Conservation (phyloP, 768 basidiomycete genomes). For the Gloeopeniophorella convolvens region DNA sequence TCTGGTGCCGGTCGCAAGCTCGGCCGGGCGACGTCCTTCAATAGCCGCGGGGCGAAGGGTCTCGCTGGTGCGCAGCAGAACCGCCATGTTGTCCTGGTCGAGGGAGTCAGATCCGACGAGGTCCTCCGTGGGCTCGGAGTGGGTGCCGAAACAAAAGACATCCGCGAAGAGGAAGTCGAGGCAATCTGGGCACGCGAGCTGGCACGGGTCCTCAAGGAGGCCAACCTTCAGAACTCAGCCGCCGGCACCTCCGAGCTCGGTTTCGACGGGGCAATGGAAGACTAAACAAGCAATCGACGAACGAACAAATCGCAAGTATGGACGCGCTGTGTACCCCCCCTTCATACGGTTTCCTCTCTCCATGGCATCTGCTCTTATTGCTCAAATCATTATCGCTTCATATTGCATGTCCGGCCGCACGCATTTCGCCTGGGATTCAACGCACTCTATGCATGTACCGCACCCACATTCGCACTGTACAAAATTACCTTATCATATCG, state of each 20-base stretch:
- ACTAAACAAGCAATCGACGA: conserved; percentile 27
- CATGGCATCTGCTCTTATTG: conserved; percentile 14
- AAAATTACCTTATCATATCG: conserved; percentile 17
- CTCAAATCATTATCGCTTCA: conserved; percentile 19
- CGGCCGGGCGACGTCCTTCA: conserved; percentile 54
- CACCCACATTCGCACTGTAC: conserved; percentile 15
- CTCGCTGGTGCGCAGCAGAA: conserved; percentile 19
- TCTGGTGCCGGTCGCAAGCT: conserved; percentile 37
- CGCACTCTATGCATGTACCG: conserved; percentile 17
- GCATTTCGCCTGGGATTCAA: conserved; percentile 10
- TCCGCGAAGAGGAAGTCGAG: conserved; percentile 44
- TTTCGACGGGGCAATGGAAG: conserved; percentile 42
- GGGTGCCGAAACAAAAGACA: conserved; percentile 29
- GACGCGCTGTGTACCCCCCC: no score
- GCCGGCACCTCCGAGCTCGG: conserved; percentile 15
- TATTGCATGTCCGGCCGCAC: conserved; percentile 4
- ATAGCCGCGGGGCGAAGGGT: conserved; percentile 27
- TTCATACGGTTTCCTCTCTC: background rate
- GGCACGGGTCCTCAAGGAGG: conserved; percentile 38
- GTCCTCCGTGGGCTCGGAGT: conserved; percentile 66
- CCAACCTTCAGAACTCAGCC: conserved; percentile 26
- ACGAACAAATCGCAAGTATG: no score
- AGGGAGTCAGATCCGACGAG: conserved; percentile 63
- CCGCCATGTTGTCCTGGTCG: conserved; percentile 47
- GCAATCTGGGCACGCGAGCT: conserved; percentile 51